Conservation (phyloP, 1,139 yeast species). For the Geotrichum restrictum region DNA sequence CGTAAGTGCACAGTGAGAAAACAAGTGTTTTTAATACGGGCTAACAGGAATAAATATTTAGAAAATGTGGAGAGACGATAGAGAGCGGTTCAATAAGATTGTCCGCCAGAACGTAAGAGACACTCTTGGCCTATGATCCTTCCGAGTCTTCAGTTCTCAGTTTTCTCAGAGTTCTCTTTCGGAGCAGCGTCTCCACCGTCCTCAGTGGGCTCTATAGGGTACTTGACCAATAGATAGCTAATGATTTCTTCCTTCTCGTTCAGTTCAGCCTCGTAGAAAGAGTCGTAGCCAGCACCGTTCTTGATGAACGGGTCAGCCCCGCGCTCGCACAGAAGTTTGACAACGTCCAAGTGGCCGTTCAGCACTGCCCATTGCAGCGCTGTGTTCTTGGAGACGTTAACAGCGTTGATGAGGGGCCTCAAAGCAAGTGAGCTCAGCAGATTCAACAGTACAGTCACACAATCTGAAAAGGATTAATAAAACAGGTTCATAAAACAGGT, state of each 20-base stretch:
- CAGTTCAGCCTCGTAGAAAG: conserved; percentile 83
- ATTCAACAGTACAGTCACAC: conserved; percentile 57
- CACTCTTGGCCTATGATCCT: conserved; percentile 54
- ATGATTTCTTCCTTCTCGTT: conserved; percentile 46
- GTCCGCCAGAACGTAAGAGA: conserved; percentile 64
- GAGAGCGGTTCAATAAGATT: conserved; percentile 58
- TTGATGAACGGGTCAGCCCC: conserved; percentile 79
- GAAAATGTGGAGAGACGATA: conserved; percentile 74
- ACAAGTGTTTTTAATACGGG: background rate
- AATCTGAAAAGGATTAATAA: conserved; percentile 42
- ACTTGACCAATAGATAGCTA: conserved; percentile 66
- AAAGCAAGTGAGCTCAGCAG: conserved; percentile 38
- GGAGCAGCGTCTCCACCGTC: conserved; percentile 39
- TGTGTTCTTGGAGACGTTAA: conserved; percentile 83
- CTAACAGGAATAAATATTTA: background rate
- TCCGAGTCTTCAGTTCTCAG: background rate
- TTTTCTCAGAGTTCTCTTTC: conserved; percentile 10
- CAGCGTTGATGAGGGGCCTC: conserved; percentile 48
- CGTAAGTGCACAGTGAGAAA: conserved; percentile 29
- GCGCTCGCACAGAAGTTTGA: conserved; percentile 64
- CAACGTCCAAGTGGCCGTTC: conserved; percentile 76
- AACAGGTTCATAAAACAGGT: too few relatives aligned
- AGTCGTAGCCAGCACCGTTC: conserved; percentile 74
- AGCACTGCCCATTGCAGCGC: conserved; percentile 94
- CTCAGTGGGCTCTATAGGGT: conserved; percentile 62